Base-by-base conservation (phyloP, 148 eudicot genomes). In the Rhododendron mucronatum region DNA sequence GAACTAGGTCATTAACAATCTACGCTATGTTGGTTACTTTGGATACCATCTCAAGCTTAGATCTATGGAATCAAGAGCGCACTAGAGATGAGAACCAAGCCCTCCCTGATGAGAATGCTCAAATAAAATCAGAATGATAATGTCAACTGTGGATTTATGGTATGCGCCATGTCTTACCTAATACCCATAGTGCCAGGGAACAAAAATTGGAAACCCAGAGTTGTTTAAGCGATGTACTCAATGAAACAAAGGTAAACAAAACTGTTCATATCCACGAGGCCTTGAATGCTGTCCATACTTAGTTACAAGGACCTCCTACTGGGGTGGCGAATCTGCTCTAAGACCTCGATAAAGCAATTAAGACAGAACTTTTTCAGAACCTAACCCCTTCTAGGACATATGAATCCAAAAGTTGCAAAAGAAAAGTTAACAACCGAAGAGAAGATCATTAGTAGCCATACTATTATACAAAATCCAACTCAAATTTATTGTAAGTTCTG, bases 91-190 rank as follows among this genome's bases (percentile, higher is more conserved):
- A 71, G 8, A 44, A 73, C 86, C 65, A 84, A 73, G 45, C 63
- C 48, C 33, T 69, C 61, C 57, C 41, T 16, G 85, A 83, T 65
- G 55, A 67, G 76, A 50, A 83, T 69, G 37, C 26, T 82, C 48
- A 57, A 82, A 2, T 35, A 63, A 37, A 39, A 13, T 26, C 76
- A 41, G 48, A 44, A 65, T n/a, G 28, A 44, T 41, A 63, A 18
- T 37, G 26, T 12, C 41, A 50, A 50, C 15, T 39, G 48, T 41
- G n/a, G 50, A 41, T 41, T 55, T 23, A 33, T 55, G 39, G 1
- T 37, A 75, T 39, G 26, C 3, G 47, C 48, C 5, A 16, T 39
- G 7, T 15, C 37, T 71, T 71, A 13, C 5, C 55, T 51, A 51
- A 51, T 10, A 57, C 7, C 20, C 11, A 15, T 35, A 71, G 48